Evolutionary conservation across 2,329 filamentous ascomycete genomes (phyloP).

Genomic region (Fusarium musae): DNA sequence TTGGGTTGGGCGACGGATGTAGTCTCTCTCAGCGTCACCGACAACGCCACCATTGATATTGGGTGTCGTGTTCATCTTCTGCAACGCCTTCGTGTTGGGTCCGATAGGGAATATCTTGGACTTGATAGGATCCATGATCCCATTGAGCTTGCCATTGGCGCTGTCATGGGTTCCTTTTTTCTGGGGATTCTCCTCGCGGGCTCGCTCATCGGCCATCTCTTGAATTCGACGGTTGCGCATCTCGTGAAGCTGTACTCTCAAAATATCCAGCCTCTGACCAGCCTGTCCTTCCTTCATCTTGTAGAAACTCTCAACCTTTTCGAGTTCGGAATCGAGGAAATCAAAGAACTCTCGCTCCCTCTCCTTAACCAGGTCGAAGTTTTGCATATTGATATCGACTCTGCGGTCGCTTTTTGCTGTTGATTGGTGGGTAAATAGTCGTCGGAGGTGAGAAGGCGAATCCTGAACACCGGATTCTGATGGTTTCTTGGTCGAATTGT

Average conservation of each 20-base stretch:
- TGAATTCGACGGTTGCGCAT: constrained; percentile 87
- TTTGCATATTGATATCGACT: constrained; percentile 57
- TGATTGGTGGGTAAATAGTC: constrained; percentile 50
- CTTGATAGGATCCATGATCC: constrained; percentile 66
- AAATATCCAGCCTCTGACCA: constrained; percentile 72
- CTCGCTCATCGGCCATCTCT: constrained; percentile 67
- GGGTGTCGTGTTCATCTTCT: constrained; percentile 64
- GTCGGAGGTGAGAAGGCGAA: constrained; percentile 49
- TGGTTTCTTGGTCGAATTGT: constrained; percentile 32
- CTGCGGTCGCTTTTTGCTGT: constrained; percentile 43
- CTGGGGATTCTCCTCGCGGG: constrained; percentile 43
- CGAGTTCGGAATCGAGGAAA: constrained; percentile 84
- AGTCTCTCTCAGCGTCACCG: constrained; percentile 57
- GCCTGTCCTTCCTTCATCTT: constrained; percentile 88
- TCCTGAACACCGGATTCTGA: constrained; percentile 25
- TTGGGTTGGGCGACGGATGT: constrained; percentile 59
- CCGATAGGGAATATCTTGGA: constrained; percentile 65
- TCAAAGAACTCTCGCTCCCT: constrained; percentile 86
- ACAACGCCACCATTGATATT: constrained; percentile 47
- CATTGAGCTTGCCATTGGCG: constrained; percentile 45
- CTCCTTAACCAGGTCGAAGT: constrained; percentile 72
- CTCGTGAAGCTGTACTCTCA: constrained; percentile 89
- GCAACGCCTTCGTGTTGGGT: constrained; percentile 69
- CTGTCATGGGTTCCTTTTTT: constrained; percentile 33
- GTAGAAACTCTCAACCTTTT: constrained; percentile 95